Evolutionary conservation across 1,139 yeast species (phyloP), one percentile per base, ranked within the genome.

Genomic region (Suhomyces wounanorum): DNA sequence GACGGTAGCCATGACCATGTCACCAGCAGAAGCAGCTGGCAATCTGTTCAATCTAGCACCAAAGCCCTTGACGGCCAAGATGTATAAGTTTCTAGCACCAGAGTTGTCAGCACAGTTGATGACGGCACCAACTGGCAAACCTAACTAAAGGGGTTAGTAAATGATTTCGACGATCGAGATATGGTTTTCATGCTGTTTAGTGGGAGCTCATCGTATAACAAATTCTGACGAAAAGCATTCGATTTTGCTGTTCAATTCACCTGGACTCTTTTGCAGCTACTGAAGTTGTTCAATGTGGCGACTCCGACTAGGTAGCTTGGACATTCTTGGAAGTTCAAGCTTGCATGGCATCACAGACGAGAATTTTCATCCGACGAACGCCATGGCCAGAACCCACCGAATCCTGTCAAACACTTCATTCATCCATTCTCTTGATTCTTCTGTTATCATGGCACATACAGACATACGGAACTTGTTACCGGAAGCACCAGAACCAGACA

Each of bases 21-120:
- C 99, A 85, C 99, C 99, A 69, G 95, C 96, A 71, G 98, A 92
- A 68, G 99, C 99, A 73, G 99, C 99, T 79, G 99, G 99, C 72
- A 95, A 88, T 87, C 99, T 94, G 94, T 94, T 95, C 79, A 95
- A 89, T 87, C 98, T 92, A 70, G 99, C 98, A 86, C 99, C 99
- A 76, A 83, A 79, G 72, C 99, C 99, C 85, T 92, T 94, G 77
- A 95, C 99, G 82, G 99, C 94, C 75, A 95, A 82, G 82, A 95
- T 86, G 87, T 92, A 90, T 75, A 95, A 87, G 90, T 92, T 94
- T 87, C 98, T 92, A 73, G 99, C 99, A 85, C 99, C 99, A 70
- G 96, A 84, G 96, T 95, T 95, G 81, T 95, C 99, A 81, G 96
- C 94, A 85, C 99, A 95, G 91, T 95, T 95, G 84, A 95, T 87